These are phyloP conservation scores for Wickerhamomyces bovis DNA, from an alignment of 805 yeast genomes.

Conservation along the genomic window DNA sequence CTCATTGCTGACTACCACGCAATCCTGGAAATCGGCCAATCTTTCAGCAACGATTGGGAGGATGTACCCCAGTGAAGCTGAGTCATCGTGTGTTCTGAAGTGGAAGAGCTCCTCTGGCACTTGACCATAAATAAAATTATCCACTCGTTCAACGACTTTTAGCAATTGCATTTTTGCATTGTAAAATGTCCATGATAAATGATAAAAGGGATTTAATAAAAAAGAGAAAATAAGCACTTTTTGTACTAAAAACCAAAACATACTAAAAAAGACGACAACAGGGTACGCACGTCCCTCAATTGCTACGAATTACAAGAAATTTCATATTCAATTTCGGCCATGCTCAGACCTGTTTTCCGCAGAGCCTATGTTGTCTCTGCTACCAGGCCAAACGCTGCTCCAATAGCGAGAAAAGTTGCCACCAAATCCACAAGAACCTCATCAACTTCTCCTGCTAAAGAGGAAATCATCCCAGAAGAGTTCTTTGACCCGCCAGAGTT, in stretches of 20 bases:
- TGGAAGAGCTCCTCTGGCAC: constrained; percentile 1
- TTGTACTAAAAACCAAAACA: too few relatives aligned
- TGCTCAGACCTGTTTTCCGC: neutral
- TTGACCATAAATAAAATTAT: constrained; percentile 22
- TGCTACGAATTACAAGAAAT: neutral
- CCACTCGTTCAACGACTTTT: constrained; percentile 14
- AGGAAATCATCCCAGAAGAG: neutral
- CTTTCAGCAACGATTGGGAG: constrained; percentile 9
- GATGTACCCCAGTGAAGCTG: constrained; percentile 11
- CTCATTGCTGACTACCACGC: constrained; percentile 21
- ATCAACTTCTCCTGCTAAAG: neutral
- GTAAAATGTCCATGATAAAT: too few relatives aligned
- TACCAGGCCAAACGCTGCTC: constrained; percentile 3
- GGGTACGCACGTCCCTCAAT: too few relatives aligned
- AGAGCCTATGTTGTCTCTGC: constrained; percentile 4
- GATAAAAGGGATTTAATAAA: too few relatives aligned
- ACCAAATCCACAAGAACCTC: neutral
- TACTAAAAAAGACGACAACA: too few relatives aligned
- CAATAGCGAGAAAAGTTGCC: neutral
- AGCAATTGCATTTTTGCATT: neutral
- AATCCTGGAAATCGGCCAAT: constrained; percentile 6
- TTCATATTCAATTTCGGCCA: neutral
- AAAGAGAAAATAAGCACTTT: too few relatives aligned
- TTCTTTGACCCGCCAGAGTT: constrained; percentile 21
- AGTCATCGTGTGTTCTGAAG: constrained; percentile 15